Evolutionary conservation across 2,329 filamentous ascomycete genomes (phyloP).

Genomic region (Aspergillus sp.): DNA sequence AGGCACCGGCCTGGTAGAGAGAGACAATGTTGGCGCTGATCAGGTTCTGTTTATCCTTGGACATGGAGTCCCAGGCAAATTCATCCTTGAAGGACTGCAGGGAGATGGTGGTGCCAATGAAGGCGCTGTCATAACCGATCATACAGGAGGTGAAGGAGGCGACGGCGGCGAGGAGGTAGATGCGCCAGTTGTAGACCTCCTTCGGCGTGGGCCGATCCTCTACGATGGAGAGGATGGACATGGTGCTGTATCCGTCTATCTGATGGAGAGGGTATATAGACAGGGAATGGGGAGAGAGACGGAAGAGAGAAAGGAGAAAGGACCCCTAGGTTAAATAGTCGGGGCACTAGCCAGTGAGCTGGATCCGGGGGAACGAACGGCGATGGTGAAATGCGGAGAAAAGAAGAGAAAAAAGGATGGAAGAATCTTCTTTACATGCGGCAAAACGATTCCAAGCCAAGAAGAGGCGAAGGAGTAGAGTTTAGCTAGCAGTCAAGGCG

Average conservation of each 20-base stretch:
- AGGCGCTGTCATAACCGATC: conserved; percentile 68
- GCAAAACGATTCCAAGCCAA: neutral
- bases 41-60: conserved; percentile 43
- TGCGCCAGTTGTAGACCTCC: conserved; percentile 60
- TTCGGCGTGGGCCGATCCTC: conserved; percentile 55
- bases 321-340: neutral
- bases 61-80: conserved; percentile 61
- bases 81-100: conserved; percentile 68
- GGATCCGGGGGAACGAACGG: neutral
- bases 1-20: conserved; percentile 78
- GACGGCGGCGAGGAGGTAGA: conserved; percentile 55
- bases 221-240: conserved; percentile 41
- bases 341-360: neutral
- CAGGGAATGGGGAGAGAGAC: neutral
- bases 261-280: neutral
- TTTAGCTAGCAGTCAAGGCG: neutral
- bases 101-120: conserved; percentile 74
- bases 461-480: neutral
- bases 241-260: conserved; percentile 17
- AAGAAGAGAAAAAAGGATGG: conserved; percentile 7
- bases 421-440: neutral
- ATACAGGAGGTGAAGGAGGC: conserved; percentile 59
- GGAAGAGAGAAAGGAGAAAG: neutral
- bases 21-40: conserved; percentile 75
- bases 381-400: neutral